Percentiles rank a stretch among this genome's conserved stretches.
phyloP scores from a whole-genome alignment of 2,329 filamentous ascomycete genomes.

The Coniochaeta prunicola region DNA sequence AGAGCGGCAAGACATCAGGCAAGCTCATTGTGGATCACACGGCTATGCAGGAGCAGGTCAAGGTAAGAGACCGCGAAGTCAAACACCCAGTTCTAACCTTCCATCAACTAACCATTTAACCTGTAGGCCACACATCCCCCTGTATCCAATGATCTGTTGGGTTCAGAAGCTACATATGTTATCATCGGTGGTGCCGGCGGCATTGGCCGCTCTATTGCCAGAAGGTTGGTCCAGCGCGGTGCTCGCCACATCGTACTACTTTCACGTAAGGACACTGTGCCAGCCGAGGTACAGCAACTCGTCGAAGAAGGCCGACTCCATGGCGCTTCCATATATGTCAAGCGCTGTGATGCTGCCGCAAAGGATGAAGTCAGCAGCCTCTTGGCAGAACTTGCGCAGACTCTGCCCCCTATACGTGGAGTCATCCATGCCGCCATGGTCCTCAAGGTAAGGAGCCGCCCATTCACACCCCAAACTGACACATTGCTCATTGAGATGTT shows the following conservation, averaged over 20 bases:
- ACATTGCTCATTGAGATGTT: not conserved
- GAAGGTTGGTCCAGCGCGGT: constrained; percentile 14
- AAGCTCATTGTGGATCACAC: not conserved
- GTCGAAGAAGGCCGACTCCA: not conserved
- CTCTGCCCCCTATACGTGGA: not conserved
- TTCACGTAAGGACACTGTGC: not conserved
- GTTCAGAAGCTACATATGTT: constrained; percentile 13
- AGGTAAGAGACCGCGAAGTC: not conserved
- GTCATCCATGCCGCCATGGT: constrained; percentile 1
- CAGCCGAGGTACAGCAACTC: not conserved
- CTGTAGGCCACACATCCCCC: not conserved
- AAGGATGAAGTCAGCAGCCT: not conserved
- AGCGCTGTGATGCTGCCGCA: not conserved
- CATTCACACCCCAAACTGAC: not conserved
- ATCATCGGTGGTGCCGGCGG: constrained; percentile 15
- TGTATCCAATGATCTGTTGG: constrained; percentile 1
- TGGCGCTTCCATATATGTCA: not conserved
- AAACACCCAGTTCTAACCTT: not conserved
- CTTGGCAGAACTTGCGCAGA: not conserved
- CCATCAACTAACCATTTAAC: not conserved
- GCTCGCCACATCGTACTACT: constrained; percentile 13
- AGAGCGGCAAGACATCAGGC: not conserved
- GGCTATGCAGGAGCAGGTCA: not conserved
- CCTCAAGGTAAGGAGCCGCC: not conserved
- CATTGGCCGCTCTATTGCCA: constrained; percentile 13